A percentile compares a stretch with the other conserved stretches of the same genome.
Evolutionary conservation across 163 green algal species (phyloP).

Genomic region (Scenedesmus sp.): DNA sequence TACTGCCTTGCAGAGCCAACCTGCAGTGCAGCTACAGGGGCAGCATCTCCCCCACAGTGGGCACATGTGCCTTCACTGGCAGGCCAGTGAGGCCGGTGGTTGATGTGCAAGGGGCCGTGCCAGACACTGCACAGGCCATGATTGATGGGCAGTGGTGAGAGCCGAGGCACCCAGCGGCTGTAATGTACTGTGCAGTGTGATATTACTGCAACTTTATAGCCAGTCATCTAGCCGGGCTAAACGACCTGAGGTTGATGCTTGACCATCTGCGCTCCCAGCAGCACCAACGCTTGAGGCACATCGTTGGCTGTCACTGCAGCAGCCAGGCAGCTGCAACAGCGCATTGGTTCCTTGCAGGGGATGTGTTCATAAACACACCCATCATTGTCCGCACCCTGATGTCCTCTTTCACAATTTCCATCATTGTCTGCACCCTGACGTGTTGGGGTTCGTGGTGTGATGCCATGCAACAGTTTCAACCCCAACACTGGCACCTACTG

Average conservation of each 20-base stretch:
- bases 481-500: slow-evolving; percentile 36
- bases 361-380: not conserved
- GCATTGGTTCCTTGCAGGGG: not conserved
- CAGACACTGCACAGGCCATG: not conserved
- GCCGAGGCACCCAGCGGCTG: not conserved
- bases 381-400: too few species aligned
- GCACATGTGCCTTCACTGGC: not conserved
- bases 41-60: not conserved
- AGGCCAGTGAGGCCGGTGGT: not conserved
- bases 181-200: too few species aligned
- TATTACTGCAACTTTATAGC: too few species aligned
- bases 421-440: not conserved
- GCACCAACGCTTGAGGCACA: not conserved
- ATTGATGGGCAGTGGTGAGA: slow-evolving; percentile 12
- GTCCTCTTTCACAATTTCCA: too few species aligned
- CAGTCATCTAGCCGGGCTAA: too few species aligned
- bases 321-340: not conserved
- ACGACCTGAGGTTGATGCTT: not conserved
- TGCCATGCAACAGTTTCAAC: slow-evolving; percentile 25
- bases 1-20: not conserved
- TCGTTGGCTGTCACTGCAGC: not conserved
- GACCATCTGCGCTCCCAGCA: not conserved
- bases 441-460: not conserved
- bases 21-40: not conserved
- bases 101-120: not conserved